phyloP scores from a whole-genome alignment of 805 yeast species.

The Yarrowia sp. region DNA sequence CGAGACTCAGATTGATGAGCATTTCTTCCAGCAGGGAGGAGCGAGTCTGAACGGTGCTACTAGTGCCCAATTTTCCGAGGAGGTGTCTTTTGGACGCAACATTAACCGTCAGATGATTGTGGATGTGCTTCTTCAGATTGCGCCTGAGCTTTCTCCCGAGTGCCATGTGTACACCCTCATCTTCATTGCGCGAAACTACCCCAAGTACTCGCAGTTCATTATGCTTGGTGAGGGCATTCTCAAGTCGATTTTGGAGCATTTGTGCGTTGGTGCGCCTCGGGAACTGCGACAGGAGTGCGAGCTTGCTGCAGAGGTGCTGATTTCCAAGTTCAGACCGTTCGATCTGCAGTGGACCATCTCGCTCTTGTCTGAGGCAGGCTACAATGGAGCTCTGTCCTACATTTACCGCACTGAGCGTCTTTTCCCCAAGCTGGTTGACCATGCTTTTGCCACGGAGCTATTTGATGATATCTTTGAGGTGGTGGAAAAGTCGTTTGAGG shows the following conservation, averaged over 20 bases:
- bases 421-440: slow-evolving; percentile 56
- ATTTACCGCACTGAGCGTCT: slow-evolving; percentile 55
- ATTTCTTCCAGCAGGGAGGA: slow-evolving; percentile 28
- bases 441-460: slow-evolving; percentile 37
- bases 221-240: slow-evolving; percentile 62
- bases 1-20: slow-evolving; percentile 40
- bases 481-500: slow-evolving; percentile 30
- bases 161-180: slow-evolving; percentile 49
- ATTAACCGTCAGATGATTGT: slow-evolving; percentile 75
- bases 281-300: slow-evolving; percentile 60
- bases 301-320: slow-evolving; percentile 67
- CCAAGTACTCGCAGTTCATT: slow-evolving; percentile 83
- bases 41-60: slow-evolving; percentile 15
- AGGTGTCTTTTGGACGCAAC: slow-evolving; percentile 35
- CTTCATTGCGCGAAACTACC: slow-evolving; percentile 74
- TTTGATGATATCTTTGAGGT: slow-evolving; percentile 27
- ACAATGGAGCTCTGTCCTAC: slow-evolving; percentile 56
- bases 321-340: slow-evolving; percentile 64
- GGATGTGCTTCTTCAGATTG: slow-evolving; percentile 64
- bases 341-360: slow-evolving; percentile 50
- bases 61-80: slow-evolving; percentile 25
- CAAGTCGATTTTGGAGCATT: slow-evolving; percentile 46
- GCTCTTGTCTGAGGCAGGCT: slow-evolving; percentile 54
- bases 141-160: slow-evolving; percentile 41
- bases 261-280: slow-evolving; percentile 44